phyloP scores from a whole-genome alignment of 495 filamentous ascomycete genomes.

The Parathielavia hyrcaniae region DNA sequence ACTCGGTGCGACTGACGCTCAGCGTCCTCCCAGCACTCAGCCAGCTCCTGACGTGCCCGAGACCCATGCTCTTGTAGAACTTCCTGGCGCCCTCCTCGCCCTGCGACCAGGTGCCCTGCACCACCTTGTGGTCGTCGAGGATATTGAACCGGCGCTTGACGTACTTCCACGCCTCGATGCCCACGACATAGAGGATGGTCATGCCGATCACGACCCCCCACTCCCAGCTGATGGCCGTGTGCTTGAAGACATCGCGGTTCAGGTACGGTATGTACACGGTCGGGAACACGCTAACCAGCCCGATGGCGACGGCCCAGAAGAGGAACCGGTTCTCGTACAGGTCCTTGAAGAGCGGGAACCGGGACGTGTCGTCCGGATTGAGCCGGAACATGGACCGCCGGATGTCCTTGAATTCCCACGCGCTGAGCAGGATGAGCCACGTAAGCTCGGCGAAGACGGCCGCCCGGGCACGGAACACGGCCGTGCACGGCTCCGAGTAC shows the following conservation, averaged over 20 bases:
- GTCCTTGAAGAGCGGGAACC: constrained; percentile 55
- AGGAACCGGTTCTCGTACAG: constrained; percentile 66
- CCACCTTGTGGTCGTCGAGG: constrained; percentile 41
- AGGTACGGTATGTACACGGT: constrained; percentile 67
- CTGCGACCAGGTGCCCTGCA: constrained; percentile 39
- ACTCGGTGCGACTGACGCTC: constrained; percentile 13
- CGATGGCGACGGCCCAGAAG: constrained; percentile 65
- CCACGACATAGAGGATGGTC: constrained; percentile 52
- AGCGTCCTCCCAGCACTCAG: constrained; percentile 26
- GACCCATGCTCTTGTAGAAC: constrained; percentile 37
- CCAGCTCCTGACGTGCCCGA: constrained; percentile 42
- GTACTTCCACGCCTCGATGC: constrained; percentile 64
- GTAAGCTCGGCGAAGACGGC: constrained; percentile 72
- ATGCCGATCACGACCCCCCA: constrained; percentile 60
- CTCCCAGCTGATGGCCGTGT: constrained; percentile 66
- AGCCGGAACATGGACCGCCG: constrained; percentile 64
- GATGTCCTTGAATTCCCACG: constrained; percentile 71
- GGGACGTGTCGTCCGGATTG: constrained; percentile 47
- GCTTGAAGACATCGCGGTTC: constrained; percentile 67
- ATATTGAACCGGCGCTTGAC: constrained; percentile 48
- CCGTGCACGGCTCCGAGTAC: constrained; percentile 49
- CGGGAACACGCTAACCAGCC: constrained; percentile 62
- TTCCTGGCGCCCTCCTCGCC: constrained; percentile 35
- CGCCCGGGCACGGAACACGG: constrained; percentile 69
- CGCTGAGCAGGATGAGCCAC: constrained; percentile 64